A percentile compares a stretch with the other conserved stretches of the same genome.
Evolutionary conservation across 805 yeast species (phyloP).

Genomic region (Kodamaea leandrae): DNA sequence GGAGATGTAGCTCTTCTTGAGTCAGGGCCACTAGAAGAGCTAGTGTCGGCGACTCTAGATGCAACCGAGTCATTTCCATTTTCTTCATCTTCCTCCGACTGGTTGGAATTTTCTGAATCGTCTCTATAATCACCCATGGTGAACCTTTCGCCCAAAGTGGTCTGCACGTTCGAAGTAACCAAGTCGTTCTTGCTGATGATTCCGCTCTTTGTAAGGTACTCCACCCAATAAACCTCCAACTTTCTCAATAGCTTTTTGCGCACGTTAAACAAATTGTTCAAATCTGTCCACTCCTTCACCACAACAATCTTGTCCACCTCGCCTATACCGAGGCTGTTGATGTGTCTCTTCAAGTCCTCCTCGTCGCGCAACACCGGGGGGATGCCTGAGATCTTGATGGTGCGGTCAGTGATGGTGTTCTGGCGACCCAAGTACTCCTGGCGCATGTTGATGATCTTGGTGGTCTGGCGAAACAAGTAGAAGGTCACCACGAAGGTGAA

Average conservation of each 20-base stretch:
- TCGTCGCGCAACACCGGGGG: slow-evolving; percentile 79
- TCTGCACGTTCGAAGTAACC: slow-evolving; percentile 24
- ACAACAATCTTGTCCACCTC: slow-evolving; percentile 73
- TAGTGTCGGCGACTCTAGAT: no score
- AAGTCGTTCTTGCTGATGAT: slow-evolving; percentile 30
- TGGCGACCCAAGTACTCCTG: slow-evolving; percentile 83
- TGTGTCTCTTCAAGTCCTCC: slow-evolving; percentile 65
- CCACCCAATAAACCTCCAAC: slow-evolving; percentile 72
- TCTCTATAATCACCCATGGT: slow-evolving; percentile 19
- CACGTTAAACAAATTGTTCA: slow-evolving; percentile 63
- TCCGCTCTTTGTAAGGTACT: slow-evolving; percentile 47
- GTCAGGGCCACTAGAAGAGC: no score
- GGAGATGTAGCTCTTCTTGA: no score
- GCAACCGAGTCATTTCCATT: not conserved
- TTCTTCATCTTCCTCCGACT: not conserved
- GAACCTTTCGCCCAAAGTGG: slow-evolving; percentile 29
- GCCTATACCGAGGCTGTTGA: slow-evolving; percentile 77
- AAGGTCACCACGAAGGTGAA: slow-evolving; percentile 69
- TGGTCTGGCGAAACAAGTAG: slow-evolving; percentile 66
- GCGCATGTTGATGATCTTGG: slow-evolving; percentile 69
- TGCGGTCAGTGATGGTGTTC: slow-evolving; percentile 86
- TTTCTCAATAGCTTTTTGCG: slow-evolving; percentile 52
- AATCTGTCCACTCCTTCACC: slow-evolving; percentile 81
- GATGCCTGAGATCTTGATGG: slow-evolving; percentile 83
- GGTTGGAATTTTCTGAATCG: slow-evolving; percentile 3